Evolutionary conservation across 2,329 filamentous ascomycete genomes (phyloP).

Genomic region (Colletotrichum aenigma): DNA sequence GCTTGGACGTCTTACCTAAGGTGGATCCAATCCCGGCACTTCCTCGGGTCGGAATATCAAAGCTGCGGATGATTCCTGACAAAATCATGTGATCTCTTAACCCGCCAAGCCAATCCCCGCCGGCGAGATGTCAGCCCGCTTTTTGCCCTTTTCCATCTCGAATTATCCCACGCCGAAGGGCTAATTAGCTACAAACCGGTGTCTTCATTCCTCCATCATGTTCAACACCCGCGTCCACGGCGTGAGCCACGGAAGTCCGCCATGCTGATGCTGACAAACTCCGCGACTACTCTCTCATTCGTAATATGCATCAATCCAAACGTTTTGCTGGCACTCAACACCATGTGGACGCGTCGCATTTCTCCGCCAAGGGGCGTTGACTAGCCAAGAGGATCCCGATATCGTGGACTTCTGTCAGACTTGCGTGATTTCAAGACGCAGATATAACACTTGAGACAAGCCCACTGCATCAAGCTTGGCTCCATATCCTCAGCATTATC

Average conservation of each 20-base stretch:
- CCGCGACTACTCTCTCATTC: background rate
- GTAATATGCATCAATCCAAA: background rate
- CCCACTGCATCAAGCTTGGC: background rate
- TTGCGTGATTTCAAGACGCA: background rate
- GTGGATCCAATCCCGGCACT: background rate
- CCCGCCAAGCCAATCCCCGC: background rate
- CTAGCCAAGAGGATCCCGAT: background rate
- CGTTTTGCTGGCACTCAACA: background rate
- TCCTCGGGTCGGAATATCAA: background rate
- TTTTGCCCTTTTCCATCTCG: background rate
- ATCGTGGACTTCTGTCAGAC: background rate
- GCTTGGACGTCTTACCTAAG: background rate
- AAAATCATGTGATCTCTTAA: no score
- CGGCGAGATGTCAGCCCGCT: background rate
- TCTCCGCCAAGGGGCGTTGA: background rate
- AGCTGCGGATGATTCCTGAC: accelerated
- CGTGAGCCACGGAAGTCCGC: background rate
- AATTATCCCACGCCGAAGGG: background rate
- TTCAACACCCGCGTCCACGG: background rate
- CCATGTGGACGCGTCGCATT: background rate
- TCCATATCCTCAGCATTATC: background rate
- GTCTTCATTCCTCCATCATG: background rate
- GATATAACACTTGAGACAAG: background rate
- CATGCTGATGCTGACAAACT: background rate
- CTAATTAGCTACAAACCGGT: background rate